Base-by-base conservation (phyloP, 208 protist species). In the Kentomonas sorsogonicus region DNA sequence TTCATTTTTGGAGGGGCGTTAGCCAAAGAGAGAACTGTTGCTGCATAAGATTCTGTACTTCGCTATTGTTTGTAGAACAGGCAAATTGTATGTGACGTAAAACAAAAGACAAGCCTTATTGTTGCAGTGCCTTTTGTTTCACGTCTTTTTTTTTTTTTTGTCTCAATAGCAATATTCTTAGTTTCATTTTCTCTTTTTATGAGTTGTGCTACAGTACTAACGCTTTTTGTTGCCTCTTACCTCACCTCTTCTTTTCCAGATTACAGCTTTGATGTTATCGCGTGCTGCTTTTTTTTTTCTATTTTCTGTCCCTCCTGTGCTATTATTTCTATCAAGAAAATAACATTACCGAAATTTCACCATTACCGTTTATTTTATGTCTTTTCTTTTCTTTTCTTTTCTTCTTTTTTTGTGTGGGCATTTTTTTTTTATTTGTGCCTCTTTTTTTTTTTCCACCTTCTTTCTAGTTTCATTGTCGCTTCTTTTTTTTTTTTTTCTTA, bases 221-320 rank as follows among this genome's bases (percentile, higher is more conserved):
- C n/a, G n/a, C n/a, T n/a, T n/a, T n/a, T n/a, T n/a, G n/a, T n/a
- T n/a, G n/a, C n/a, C n/a, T n/a, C n/a, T n/a, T n/a, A n/a, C n/a
- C n/a, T n/a, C n/a, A n/a, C n/a, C n/a, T n/a, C n/a, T n/a, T n/a
- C n/a, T n/a, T n/a, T n/a, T n/a, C n/a, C n/a, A n/a, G n/a, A n/a
- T 39, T 46, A 23, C 43, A 3, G 11, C 23, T 33, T 31, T 50
- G n/a, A 20, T 43, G 45, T 50, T 38, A 41, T 2, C 23, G 27
- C 22, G 25, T 18, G 41, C 3, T 46, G 31, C 18, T 4, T 60
- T 50, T 47, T 60, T 60, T 25, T 52, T 66, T 50, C 38, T 52
- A 52, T 46, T 27, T 25, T 61, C 10, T 27, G 44, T 52, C 63
- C 56, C 55, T 45, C 44, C 41, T 40, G 1, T 7, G 36, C 53